Evolutionary conservation across 2,329 filamentous ascomycete species (phyloP).

Genomic region (Coniochaeta ligniaria): DNA sequence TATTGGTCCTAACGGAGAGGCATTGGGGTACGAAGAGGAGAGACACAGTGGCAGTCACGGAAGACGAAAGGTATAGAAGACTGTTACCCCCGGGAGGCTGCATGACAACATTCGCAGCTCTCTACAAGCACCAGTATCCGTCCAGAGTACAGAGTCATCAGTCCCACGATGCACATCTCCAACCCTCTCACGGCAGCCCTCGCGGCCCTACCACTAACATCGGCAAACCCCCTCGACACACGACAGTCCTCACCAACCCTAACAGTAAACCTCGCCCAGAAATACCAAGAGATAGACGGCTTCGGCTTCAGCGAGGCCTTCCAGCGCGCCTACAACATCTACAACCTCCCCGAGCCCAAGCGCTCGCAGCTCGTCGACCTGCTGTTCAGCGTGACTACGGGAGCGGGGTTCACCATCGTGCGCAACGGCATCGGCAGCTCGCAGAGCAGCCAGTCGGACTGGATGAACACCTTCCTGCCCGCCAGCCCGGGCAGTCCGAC

Average conservation of each 20-base stretch:
- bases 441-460: constrained; percentile 24
- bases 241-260: constrained; percentile 4
- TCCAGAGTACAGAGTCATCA: not conserved
- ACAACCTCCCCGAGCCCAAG: constrained; percentile 20
- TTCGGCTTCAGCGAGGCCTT: constrained; percentile 33
- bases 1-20: not conserved
- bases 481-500: constrained; percentile 20
- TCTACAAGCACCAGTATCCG: not conserved
- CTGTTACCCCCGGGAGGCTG: not conserved
- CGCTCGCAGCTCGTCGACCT: constrained; percentile 26
- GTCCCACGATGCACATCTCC: not conserved
- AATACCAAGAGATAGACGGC: constrained; percentile 31
- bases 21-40: not conserved
- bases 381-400: constrained; percentile 27
- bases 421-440: constrained; percentile 33
- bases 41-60: too few species aligned
- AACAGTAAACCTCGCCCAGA: constrained; percentile 11
- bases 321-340: constrained; percentile 27
- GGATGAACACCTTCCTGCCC: constrained; percentile 25
- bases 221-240: not conserved
- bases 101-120: not conserved
- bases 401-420: constrained; percentile 27
- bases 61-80: not conserved
- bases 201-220: not conserved
- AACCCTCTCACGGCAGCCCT: not conserved